phyloP scores from a whole-genome alignment of 306 rosid species.

The Vigna trinervia region DNA sequence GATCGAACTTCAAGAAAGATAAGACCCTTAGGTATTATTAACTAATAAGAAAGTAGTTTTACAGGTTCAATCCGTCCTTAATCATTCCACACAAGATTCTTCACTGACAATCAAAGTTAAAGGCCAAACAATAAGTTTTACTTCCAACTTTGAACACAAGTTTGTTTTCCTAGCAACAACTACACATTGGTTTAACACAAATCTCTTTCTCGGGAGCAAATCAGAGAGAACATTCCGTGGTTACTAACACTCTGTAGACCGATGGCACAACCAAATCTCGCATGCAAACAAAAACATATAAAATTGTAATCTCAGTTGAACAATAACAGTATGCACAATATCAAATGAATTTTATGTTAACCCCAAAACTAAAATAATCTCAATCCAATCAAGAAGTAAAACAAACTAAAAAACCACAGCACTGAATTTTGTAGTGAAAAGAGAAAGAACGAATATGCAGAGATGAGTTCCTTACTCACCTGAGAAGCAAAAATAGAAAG shows the following conservation, averaged over 20 bases:
- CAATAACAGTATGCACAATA: not conserved
- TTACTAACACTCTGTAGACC: not conserved
- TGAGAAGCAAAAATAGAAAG: not conserved
- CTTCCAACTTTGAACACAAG: constrained; percentile 5
- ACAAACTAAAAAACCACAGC: constrained; percentile 15
- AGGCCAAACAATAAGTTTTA: constrained; percentile 34
- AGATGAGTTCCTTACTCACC: constrained; percentile 45
- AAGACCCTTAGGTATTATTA: no score
- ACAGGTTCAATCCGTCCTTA: not conserved
- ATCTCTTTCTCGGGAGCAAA: constrained; percentile 6
- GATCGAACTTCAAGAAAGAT: no score
- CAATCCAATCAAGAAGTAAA: constrained; percentile 8
- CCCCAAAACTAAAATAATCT: not conserved
- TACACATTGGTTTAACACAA: not conserved
- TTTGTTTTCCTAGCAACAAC: not conserved
- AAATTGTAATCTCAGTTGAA: not conserved
- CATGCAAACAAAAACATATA: constrained; percentile 32
- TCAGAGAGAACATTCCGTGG: constrained; percentile 8
- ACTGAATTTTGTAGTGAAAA: not conserved
- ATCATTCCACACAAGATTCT: constrained; percentile 51
- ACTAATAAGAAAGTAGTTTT: no score
- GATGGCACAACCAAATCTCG: constrained; percentile 4
- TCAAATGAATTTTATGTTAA: not conserved
- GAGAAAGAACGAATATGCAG: not conserved
- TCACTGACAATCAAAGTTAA: constrained; percentile 57